Conservation (phyloP, 2,329 filamentous ascomycete species). For the Botryotinia calthae region DNA sequence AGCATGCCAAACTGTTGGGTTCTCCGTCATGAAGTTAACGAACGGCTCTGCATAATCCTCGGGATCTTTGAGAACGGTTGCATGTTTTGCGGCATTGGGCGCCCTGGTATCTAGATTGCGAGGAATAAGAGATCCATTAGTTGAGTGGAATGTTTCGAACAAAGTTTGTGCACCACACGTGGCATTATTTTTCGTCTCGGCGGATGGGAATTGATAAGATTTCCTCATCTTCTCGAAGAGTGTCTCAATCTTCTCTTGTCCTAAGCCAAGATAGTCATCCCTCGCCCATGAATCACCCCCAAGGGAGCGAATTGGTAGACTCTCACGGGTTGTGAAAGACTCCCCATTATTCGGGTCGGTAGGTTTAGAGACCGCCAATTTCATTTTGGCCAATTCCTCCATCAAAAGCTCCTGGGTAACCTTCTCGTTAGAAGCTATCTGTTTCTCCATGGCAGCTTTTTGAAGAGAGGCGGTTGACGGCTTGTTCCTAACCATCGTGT, state of each 20-base stretch:
- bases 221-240: not conserved
- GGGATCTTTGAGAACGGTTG: slow-evolving; percentile 40
- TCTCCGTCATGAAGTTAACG: slow-evolving; percentile 80
- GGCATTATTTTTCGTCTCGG: too few species aligned
- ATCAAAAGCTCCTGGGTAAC: not conserved
- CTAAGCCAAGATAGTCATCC: not conserved
- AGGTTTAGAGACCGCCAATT: not conserved
- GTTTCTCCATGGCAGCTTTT: not conserved
- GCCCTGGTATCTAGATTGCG: not conserved
- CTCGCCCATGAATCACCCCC: not conserved
- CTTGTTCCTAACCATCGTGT: slow-evolving; percentile 4
- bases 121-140: not conserved
- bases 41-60: slow-evolving; percentile 79
- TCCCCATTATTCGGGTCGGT: not conserved
- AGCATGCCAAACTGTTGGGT: slow-evolving; percentile 91
- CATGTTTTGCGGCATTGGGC: not conserved
- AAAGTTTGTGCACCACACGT: slow-evolving; percentile 22
- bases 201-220: not conserved
- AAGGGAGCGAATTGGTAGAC: slow-evolving; percentile 4
- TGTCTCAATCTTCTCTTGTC: not conserved
- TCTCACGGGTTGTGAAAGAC: not conserved
- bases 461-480: not conserved
- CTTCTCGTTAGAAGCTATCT: not conserved
- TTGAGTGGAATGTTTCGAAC: slow-evolving; percentile 27
- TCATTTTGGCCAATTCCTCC: not conserved